These are phyloP conservation scores for Eragrostis curvula DNA, from an alignment of 176 grass and related monocot genomes.

Conservation along the genomic window DNA sequence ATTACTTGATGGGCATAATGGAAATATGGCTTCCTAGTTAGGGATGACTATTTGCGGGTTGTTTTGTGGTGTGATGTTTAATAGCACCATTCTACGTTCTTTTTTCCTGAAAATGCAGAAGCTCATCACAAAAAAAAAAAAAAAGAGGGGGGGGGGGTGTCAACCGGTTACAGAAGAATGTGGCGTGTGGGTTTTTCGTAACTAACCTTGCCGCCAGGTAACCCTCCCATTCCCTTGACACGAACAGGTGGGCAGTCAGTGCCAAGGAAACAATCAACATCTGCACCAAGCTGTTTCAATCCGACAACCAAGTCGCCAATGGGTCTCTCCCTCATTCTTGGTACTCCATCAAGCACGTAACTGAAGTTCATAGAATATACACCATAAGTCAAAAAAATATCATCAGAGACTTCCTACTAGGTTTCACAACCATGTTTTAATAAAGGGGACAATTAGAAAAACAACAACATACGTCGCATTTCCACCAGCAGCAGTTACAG, in stretches of 20 bases:
- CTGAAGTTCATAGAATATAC: conserved; percentile 44
- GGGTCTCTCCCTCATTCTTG: conserved; percentile 97
- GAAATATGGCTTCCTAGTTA: neutral
- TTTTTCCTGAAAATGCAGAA: conserved; percentile 17
- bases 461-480: conserved; percentile 81
- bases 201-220: conserved; percentile 97
- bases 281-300: conserved; percentile 89
- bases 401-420: neutral
- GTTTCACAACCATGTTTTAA: neutral
- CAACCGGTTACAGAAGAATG: neutral
- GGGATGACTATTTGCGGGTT: neutral
- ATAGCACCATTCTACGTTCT: neutral
- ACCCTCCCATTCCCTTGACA: conserved; percentile 80
- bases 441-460: neutral
- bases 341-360: conserved; percentile 97
- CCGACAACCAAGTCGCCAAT: conserved; percentile 91
- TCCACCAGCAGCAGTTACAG: conserved; percentile 92
- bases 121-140: neutral
- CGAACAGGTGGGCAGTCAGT: conserved; percentile 93
- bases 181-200: neutral
- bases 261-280: conserved; percentile 94
- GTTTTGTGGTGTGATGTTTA: neutral
- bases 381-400: conserved; percentile 10
- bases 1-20: neutral
- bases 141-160: no score